phyloP scores from a whole-genome alignment of 2,329 filamentous ascomycete species.

The Diaporthe australafricana region DNA sequence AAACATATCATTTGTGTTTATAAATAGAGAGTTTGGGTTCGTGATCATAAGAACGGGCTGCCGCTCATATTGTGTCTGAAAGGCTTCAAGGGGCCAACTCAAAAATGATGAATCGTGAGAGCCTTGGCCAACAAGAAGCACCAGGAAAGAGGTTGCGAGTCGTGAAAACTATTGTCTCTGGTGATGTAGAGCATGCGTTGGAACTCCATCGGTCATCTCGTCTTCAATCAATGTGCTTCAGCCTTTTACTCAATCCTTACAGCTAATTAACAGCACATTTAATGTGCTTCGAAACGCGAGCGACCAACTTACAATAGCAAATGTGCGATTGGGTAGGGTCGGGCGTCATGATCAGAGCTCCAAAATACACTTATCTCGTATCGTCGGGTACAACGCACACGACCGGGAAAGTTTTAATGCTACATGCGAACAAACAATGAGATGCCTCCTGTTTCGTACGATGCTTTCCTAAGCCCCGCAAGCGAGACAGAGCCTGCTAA shows the following conservation, averaged over 20 bases:
- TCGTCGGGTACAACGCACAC: neutral
- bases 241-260: no score
- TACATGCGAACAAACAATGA: neutral
- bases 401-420: neutral
- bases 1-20: neutral
- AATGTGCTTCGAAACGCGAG: neutral
- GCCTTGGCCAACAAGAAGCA: no score
- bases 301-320: no score
- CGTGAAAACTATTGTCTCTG: no score
- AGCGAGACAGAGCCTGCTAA: neutral
- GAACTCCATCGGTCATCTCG: neutral
- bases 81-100: neutral
- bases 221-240: neutral
- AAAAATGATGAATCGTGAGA: no score
- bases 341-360: neutral
- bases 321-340: no score
- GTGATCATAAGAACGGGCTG: neutral
- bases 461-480: neutral
- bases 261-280: neutral
- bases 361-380: neutral
- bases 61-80: neutral
- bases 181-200: neutral
- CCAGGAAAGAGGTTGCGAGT: neutral
- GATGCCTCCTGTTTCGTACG: neutral
- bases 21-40: neutral